Evolutionary conservation across 805 yeast species (phyloP).

Genomic region (Kregervanrija delftensis): DNA sequence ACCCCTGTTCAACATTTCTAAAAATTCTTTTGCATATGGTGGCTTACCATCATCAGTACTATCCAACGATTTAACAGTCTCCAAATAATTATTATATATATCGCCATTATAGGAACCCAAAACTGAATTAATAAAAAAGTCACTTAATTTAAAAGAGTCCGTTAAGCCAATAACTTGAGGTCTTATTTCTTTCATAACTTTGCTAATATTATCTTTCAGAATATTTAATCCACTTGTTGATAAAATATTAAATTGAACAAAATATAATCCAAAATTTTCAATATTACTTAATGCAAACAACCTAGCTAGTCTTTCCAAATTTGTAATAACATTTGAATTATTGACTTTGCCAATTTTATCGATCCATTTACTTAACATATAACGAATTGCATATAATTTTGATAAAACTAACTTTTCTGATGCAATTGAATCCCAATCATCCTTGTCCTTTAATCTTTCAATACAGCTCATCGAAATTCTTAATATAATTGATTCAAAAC

Average conservation of each 20-base stretch:
- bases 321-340: slow-evolving; percentile 33
- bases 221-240: slow-evolving; percentile 40
- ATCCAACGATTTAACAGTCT: slow-evolving; percentile 40
- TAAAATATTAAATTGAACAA: slow-evolving; percentile 57
- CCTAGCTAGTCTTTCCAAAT: slow-evolving; percentile 48
- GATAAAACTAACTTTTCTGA: slow-evolving; percentile 40
- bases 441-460: slow-evolving; percentile 27
- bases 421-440: slow-evolving; percentile 41
- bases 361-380: slow-evolving; percentile 36
- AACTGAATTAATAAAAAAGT: slow-evolving; percentile 74
- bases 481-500: slow-evolving; percentile 35
- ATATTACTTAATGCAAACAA: slow-evolving; percentile 61
- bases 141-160: slow-evolving; percentile 78
- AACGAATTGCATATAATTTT: slow-evolving; percentile 45
- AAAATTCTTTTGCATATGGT: slow-evolving; percentile 41
- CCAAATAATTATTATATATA: slow-evolving; percentile 72
- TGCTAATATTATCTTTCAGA: slow-evolving; percentile 34
- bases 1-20: slow-evolving; percentile 33
- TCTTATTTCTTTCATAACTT: slow-evolving; percentile 46
- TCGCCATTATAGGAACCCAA: slow-evolving; percentile 79
- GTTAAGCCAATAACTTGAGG: slow-evolving; percentile 70
- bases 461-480: slow-evolving; percentile 31
- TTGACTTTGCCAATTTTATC: slow-evolving; percentile 21
- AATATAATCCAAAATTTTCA: slow-evolving; percentile 65
- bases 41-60: slow-evolving; percentile 52